Percentiles rank a stretch among this genome's conserved stretches.
phyloP scores from a whole-genome alignment of 192 early-diverging fungal genomes.

The Fimicolochytrium jonesii region DNA sequence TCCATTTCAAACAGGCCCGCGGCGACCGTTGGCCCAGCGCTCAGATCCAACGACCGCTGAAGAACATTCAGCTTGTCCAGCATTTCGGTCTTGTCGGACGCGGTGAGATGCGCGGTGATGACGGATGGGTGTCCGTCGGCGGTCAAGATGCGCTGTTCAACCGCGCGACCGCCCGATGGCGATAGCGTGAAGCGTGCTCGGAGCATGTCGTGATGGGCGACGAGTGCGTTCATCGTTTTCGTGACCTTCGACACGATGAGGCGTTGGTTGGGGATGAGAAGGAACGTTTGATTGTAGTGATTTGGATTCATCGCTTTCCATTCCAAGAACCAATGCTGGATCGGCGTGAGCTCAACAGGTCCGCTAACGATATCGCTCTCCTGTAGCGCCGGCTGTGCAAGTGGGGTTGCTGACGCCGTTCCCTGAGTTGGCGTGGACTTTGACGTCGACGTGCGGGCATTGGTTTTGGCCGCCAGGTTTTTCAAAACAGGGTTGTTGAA shows the following conservation, averaged over 20 bases:
- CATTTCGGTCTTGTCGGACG: neutral
- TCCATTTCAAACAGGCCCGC: conserved; percentile 4
- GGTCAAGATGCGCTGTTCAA: neutral
- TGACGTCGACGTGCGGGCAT: neutral
- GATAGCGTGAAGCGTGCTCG: neutral
- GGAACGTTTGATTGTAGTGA: conserved; percentile 12
- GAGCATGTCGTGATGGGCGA: conserved; percentile 6
- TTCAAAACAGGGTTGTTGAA: neutral
- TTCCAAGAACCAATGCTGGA: conserved; percentile 12
- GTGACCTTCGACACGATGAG: neutral
- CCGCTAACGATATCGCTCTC: no score
- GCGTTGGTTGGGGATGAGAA: neutral
- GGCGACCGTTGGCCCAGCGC: neutral
- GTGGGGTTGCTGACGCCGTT: no score
- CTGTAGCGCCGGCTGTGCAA: no score
- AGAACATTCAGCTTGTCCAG: neutral
- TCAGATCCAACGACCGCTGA: neutral
- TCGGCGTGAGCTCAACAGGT: conserved; percentile 2
- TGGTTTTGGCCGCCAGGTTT: neutral
- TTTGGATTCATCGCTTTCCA: neutral
- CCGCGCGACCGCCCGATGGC: neutral
- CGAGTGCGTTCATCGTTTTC: neutral
- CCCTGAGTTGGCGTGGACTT: neutral
- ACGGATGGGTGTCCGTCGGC: neutral
- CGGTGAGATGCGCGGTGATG: neutral